Evolutionary conservation across 805 yeast species (phyloP).

Genomic region (Hanseniaspora lachancei): DNA sequence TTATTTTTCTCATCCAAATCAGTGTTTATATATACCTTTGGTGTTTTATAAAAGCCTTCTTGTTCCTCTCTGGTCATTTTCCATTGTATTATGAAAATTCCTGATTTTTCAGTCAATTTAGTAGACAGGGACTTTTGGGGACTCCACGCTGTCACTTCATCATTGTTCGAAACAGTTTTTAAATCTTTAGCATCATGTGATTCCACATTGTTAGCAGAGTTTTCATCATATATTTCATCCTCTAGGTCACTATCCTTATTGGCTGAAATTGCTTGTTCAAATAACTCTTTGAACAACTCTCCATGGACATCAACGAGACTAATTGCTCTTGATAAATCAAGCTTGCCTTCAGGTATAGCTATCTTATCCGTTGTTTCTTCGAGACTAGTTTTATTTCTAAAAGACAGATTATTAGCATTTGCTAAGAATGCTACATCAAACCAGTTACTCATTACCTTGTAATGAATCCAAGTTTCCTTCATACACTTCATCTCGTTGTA

Average conservation of each 20-base stretch:
- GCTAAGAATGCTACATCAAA: conserved; percentile 1
- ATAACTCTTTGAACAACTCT: neutral
- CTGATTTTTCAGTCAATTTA: neutral
- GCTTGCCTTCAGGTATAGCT: neutral
- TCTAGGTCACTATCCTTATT: neutral
- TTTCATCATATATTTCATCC: neutral
- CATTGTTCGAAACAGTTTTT: neutral
- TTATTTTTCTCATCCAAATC: conserved; percentile 1
- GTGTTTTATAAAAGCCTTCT: conserved; percentile 21
- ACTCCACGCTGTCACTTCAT: neutral
- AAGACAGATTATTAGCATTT: neutral
- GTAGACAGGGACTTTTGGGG: neutral
- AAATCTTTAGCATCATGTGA: neutral
- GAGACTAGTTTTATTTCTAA: neutral
- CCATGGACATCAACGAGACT: neutral
- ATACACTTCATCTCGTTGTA: neutral
- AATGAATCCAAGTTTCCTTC: neutral
- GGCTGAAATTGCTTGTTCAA: neutral
- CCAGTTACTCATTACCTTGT: neutral
- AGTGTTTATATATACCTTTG: neutral
- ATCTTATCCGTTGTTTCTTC: neutral
- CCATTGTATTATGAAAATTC: conserved; percentile 11
- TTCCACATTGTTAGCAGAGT: neutral
- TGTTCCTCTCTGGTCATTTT: conserved; percentile 36
- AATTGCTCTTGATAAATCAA: neutral